Conservation (phyloP, 2,329 filamentous ascomycete species). For the Venturia aucupariae region DNA sequence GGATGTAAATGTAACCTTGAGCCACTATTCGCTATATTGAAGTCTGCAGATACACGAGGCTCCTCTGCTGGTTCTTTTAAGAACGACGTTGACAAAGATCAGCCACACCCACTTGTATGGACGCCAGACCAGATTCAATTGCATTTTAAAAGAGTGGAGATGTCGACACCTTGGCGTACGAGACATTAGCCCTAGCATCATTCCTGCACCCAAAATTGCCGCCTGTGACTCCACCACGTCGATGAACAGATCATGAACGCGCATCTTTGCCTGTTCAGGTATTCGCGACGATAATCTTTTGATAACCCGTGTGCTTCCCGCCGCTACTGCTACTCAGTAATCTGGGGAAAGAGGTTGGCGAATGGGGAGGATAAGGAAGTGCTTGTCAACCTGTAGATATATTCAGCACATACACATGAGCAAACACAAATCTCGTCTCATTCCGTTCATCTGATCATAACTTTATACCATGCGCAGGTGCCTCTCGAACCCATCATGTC, state of each 20-base stretch:
- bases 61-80: neutral
- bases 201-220: neutral
- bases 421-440: neutral
- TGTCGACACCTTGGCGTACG: neutral
- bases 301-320: neutral
- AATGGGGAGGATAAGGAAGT: neutral
- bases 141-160: neutral
- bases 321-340: neutral
- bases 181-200: neutral
- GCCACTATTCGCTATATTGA: conserved; percentile 18
- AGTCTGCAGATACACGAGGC: conserved; percentile 18
- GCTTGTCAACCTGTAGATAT: neutral
- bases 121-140: neutral
- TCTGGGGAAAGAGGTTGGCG: neutral
- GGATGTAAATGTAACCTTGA: conserved; percentile 20
- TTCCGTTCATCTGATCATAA: neutral
- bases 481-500: neutral
- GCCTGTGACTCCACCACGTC: neutral
- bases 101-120: neutral
- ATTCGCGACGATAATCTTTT: neutral
- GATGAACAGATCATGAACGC: neutral
- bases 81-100: neutral
- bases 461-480: neutral
- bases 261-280: neutral
- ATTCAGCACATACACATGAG: neutral